Base-by-base conservation (phyloP, 2,329 filamentous ascomycete genomes). In the Trichophyton rubrum region DNA sequence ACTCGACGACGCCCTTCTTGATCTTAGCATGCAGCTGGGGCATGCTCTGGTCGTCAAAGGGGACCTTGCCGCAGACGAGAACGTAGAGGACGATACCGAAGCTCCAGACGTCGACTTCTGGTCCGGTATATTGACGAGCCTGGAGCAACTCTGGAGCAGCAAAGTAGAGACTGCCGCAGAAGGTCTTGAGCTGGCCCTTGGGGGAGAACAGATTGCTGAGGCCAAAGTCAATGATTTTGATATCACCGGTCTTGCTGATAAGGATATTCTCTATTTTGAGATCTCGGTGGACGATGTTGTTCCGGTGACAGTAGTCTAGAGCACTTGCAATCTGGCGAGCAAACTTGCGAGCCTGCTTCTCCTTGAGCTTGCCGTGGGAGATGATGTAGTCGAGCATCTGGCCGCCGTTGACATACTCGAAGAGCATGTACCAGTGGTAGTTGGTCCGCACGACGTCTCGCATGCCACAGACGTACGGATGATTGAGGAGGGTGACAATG, bases 371-470 rank as follows among this genome's bases (percentile, higher is more conserved):
- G 62, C 92, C 93, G 70, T 99, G 93, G 2, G 91, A 96, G 71
- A 99, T 99, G 73, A 99, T 99, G 75, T 97, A 99, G 77, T 99
- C 93, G 63, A 99, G 85, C 93, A 99, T 97, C 76, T 99, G 93
- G 17, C 93, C 93, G 56, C 93, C 93, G 71, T 99, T 96, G 74
- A 99, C 93, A 73, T 93, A 96, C 77, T 99, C 93, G 71, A 96
- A 99, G 58, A 99, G 85, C 93, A 99, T 99, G 75, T 99, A 99
- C 93, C 93, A 99, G 75, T 99, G 93, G 72, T 96, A 93, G 69
- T 93, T 92, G 58, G 93, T 97, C 61, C 91, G 87, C 61, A 97
- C 88, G 27, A 96, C 90, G 75, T 99, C 93, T 66, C 90, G 85
- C 82, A 99, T 88, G 62, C 89, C 90, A 72, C 93, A 97, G 62